phyloP scores from a whole-genome alignment of 208 protist species.

The Trypanosoma theileri region DNA sequence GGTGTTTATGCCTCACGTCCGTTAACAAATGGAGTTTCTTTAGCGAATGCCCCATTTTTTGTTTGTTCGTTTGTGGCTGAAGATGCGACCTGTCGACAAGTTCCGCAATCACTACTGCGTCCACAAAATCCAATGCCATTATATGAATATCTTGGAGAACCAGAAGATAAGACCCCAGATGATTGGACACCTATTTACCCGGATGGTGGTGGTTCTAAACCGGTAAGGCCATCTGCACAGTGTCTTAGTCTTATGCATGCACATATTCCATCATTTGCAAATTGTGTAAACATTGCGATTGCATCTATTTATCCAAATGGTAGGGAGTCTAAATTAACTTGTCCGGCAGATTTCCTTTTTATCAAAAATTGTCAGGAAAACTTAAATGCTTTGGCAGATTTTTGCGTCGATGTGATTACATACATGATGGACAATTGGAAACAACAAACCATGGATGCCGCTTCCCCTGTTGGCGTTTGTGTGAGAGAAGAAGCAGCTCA shows the following conservation, averaged over 20 bases:
- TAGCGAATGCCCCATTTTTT: neutral
- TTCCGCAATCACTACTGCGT: neutral
- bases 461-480: constrained; percentile 22
- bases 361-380: neutral
- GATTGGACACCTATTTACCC: constrained; percentile 17
- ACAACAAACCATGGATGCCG: constrained; percentile 4
- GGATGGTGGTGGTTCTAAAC: constrained; percentile 6
- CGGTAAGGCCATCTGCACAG: constrained; percentile 8
- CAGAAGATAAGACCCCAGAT: constrained; percentile 10
- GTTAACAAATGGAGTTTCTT: constrained; percentile 3
- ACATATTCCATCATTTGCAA: constrained; percentile 14
- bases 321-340: neutral
- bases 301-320: constrained; percentile 12
- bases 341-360: neutral
- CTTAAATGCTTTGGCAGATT: neutral
- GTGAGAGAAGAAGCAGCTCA: neutral
- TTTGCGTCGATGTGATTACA: constrained; percentile 16
- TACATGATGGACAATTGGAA: constrained; percentile 10
- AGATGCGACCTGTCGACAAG: constrained; percentile 3
- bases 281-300: constrained; percentile 12
- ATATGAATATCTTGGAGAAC: constrained; percentile 16
- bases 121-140: neutral
- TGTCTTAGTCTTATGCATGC: constrained; percentile 10
- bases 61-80: constrained; percentile 14
- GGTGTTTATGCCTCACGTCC: neutral